Evolutionary conservation across 108 stramenopile genomes (phyloP).

Genomic region (Mayamaea pseudoterrestris): DNA sequence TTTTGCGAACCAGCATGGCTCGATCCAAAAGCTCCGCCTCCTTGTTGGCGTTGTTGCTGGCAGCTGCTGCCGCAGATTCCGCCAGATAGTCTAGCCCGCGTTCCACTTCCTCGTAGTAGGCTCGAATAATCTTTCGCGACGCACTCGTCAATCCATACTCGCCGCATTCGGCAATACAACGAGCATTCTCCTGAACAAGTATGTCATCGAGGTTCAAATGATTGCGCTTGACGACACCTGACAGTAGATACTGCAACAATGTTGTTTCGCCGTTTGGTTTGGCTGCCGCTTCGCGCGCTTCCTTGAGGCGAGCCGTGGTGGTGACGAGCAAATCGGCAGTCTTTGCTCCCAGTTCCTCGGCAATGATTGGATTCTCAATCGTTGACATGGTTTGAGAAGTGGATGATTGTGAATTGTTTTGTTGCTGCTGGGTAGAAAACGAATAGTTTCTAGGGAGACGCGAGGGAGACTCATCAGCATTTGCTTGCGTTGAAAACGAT

Average conservation of each 20-base stretch:
- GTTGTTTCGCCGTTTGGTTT: constrained; percentile 6
- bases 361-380: constrained; percentile 18
- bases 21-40: constrained; percentile 42
- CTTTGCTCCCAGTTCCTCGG: constrained; percentile 38
- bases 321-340: constrained; percentile 48
- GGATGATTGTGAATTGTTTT: constrained; percentile 8
- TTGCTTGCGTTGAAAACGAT: too few species aligned
- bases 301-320: constrained; percentile 41
- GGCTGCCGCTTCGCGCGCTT: constrained; percentile 50
- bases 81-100: constrained; percentile 59
- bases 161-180: constrained; percentile 57
- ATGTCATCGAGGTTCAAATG: constrained; percentile 78
- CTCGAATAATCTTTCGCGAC: constrained; percentile 48
- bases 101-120: constrained; percentile 63
- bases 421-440: not conserved
- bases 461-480: too few species aligned
- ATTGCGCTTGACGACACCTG: constrained; percentile 81
- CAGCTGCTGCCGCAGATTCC: constrained; percentile 13
- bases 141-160: constrained; percentile 40
- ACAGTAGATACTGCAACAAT: constrained; percentile 38
- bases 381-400: constrained; percentile 8
- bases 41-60: not conserved
- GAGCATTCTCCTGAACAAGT: constrained; percentile 54
- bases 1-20: constrained; percentile 51
- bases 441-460: too few species aligned